phyloP scores from a whole-genome alignment of 352 stramenopile genomes.

The Blastocystis sp. region DNA sequence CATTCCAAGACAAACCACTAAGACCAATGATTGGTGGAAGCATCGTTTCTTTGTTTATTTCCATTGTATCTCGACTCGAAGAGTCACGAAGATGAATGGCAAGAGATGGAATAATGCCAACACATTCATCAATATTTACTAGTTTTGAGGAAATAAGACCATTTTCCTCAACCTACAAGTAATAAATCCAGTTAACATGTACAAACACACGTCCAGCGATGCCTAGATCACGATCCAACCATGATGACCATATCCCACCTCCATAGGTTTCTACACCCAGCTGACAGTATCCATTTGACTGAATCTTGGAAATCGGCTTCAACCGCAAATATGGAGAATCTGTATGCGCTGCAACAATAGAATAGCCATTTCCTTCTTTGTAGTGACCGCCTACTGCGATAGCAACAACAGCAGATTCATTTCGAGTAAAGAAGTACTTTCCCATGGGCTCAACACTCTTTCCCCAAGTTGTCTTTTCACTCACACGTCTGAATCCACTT shows the following conservation, averaged over 20 bases:
- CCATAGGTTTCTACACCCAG: slow-evolving; percentile 81
- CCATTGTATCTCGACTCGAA: slow-evolving; percentile 78
- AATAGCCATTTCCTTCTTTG: slow-evolving; percentile 85
- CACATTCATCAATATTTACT: slow-evolving; percentile 87
- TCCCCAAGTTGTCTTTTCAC: slow-evolving; percentile 29
- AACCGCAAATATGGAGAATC: slow-evolving; percentile 90
- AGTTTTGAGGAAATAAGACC: slow-evolving; percentile 72
- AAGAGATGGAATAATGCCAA: slow-evolving; percentile 91
- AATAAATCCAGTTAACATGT: slow-evolving; percentile 51
- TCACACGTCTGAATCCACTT: slow-evolving; percentile 53
- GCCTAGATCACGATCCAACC: slow-evolving; percentile 92
- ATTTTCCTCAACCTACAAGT: slow-evolving; percentile 68
- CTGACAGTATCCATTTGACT: slow-evolving; percentile 81
- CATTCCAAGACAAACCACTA: neutral
- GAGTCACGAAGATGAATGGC: slow-evolving; percentile 89
- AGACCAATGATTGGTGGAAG: slow-evolving; percentile 85
- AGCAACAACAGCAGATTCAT: slow-evolving; percentile 86
- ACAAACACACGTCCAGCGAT: slow-evolving; percentile 87
- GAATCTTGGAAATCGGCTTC: slow-evolving; percentile 86
- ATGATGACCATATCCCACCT: slow-evolving; percentile 93
- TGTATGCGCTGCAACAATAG: slow-evolving; percentile 92
- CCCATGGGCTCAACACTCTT: slow-evolving; percentile 76
- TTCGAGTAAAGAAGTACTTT: slow-evolving; percentile 95
- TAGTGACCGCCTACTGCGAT: slow-evolving; percentile 90
- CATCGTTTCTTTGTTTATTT: slow-evolving; percentile 94